These are phyloP conservation scores for Irpex rosettiformis DNA, from an alignment of 1,284 basidiomycete species.

Conservation along the genomic window DNA sequence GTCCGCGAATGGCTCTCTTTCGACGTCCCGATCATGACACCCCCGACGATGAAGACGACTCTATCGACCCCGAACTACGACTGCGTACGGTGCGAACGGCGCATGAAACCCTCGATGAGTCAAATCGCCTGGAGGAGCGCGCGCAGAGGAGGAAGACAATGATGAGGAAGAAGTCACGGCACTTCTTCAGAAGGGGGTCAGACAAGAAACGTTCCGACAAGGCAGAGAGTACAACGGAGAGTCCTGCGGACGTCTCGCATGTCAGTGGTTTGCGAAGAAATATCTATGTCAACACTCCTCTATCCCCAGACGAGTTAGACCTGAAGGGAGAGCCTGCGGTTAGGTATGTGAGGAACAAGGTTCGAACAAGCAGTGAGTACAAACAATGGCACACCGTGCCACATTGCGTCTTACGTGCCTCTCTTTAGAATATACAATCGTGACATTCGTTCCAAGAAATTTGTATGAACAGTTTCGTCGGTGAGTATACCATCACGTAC, in stretches of 20 bases:
- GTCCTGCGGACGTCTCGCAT: slow-evolving; percentile 21
- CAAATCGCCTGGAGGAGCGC: slow-evolving; percentile 72
- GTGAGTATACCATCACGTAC: slow-evolving; percentile 32
- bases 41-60: slow-evolving; percentile 50
- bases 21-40: slow-evolving; percentile 31
- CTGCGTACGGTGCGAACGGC: slow-evolving; percentile 88
- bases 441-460: slow-evolving; percentile 95
- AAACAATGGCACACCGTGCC: slow-evolving; percentile 4
- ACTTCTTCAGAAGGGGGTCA: slow-evolving; percentile 51
- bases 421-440: slow-evolving; percentile 77
- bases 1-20: slow-evolving; percentile 24
- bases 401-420: slow-evolving; percentile 15
- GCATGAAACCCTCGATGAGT: slow-evolving; percentile 84
- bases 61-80: slow-evolving; percentile 81
- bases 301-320: slow-evolving; percentile 65
- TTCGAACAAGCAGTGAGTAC: slow-evolving; percentile 84
- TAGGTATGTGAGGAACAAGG: slow-evolving; percentile 89
- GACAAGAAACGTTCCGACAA: slow-evolving; percentile 47
- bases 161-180: slow-evolving; percentile 44
- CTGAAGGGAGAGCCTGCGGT: slow-evolving; percentile 73
- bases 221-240: slow-evolving; percentile 21
- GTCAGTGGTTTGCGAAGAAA: slow-evolving; percentile 63
- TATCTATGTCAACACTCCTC: slow-evolving; percentile 75
- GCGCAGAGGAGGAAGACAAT: slow-evolving; percentile 62
- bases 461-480: slow-evolving; percentile 88